Conservation (phyloP, 139 green algal genomes). For the Picochlorum sp. region DNA sequence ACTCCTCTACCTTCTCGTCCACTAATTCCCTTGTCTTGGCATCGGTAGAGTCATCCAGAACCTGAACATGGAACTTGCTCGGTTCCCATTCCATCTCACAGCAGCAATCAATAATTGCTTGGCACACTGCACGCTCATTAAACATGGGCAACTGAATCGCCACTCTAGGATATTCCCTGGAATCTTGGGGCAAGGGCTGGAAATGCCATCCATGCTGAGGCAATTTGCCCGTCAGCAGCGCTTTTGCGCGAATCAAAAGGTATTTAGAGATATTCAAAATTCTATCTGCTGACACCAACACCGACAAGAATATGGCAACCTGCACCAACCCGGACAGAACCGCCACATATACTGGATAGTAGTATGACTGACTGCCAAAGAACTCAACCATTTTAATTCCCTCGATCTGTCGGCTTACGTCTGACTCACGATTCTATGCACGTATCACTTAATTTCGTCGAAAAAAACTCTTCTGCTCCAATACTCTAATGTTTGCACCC, state of each 20-base stretch:
- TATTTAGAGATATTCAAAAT: constrained; percentile 36
- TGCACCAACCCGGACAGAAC: constrained; percentile 22
- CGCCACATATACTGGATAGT: constrained; percentile 27
- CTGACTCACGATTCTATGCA: not conserved
- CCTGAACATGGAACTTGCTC: constrained; percentile 54
- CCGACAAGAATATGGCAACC: constrained; percentile 21
- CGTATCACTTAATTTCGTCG: not conserved
- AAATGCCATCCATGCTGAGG: constrained; percentile 29
- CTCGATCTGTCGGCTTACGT: not conserved
- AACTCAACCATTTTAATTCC: not conserved
- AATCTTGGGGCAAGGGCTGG: constrained; percentile 22
- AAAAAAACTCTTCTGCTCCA: not conserved
- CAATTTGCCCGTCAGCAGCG: constrained; percentile 16
- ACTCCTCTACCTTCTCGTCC: constrained; percentile 56
- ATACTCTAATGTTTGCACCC: not conserved
- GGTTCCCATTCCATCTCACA: constrained; percentile 66
- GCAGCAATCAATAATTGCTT: constrained; percentile 66
- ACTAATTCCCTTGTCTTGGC: constrained; percentile 49
- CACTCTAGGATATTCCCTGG: constrained; percentile 25
- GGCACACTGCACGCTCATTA: constrained; percentile 76
- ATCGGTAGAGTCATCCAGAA: constrained; percentile 79
- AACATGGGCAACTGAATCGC: constrained; percentile 94
- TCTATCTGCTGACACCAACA: constrained; percentile 34
- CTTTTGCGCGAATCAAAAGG: not conserved
- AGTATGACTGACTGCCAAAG: constrained; percentile 12